Evolutionary conservation across 2,329 filamentous ascomycete genomes (phyloP).

Genomic region (Verticillium tricorpus): DNA sequence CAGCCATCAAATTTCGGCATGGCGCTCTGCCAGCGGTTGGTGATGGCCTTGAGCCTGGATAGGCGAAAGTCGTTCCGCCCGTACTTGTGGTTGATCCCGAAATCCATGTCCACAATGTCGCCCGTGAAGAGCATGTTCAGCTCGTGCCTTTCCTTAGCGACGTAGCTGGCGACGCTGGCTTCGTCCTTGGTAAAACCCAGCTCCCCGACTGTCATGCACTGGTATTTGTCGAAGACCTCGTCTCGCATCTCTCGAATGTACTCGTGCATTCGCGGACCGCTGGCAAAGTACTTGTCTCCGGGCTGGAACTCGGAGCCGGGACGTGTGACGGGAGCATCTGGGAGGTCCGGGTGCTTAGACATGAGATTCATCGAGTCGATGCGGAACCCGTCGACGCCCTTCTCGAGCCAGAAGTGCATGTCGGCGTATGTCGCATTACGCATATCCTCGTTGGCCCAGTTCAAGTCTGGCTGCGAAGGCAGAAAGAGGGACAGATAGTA

Average conservation of each 20-base stretch:
- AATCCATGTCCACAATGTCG: slow-evolving; percentile 27
- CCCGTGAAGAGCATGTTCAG: slow-evolving; percentile 22
- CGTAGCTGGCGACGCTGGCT: slow-evolving; percentile 39
- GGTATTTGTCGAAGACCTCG: slow-evolving; percentile 41
- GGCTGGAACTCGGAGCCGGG: slow-evolving; percentile 17
- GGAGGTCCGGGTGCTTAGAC: slow-evolving; percentile 44
- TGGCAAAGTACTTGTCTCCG: slow-evolving; percentile 40
- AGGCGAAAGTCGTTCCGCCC: slow-evolving; percentile 36
- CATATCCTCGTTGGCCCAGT: slow-evolving; percentile 59
- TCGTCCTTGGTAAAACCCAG: slow-evolving; percentile 42
- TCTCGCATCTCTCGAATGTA: slow-evolving; percentile 45
- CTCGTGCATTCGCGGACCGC: slow-evolving; percentile 51
- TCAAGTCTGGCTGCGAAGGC: slow-evolving; percentile 61
- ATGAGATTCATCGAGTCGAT: slow-evolving; percentile 56
- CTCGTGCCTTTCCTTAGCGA: slow-evolving; percentile 35
- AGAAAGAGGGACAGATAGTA: slow-evolving; percentile 58
- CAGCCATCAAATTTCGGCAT: slow-evolving; percentile 33
- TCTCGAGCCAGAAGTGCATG: slow-evolving; percentile 62
- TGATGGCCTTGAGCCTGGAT: slow-evolving; percentile 27
- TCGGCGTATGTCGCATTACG: slow-evolving; percentile 55
- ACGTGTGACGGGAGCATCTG: slow-evolving; percentile 38
- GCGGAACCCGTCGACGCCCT: slow-evolving; percentile 54
- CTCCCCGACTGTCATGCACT: slow-evolving; percentile 54
- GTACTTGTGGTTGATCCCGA: slow-evolving; percentile 27
- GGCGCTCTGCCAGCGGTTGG: slow-evolving; percentile 31